Base-by-base conservation (phyloP, 2,329 filamentous ascomycete genomes). In the Beauveria sp. region DNA sequence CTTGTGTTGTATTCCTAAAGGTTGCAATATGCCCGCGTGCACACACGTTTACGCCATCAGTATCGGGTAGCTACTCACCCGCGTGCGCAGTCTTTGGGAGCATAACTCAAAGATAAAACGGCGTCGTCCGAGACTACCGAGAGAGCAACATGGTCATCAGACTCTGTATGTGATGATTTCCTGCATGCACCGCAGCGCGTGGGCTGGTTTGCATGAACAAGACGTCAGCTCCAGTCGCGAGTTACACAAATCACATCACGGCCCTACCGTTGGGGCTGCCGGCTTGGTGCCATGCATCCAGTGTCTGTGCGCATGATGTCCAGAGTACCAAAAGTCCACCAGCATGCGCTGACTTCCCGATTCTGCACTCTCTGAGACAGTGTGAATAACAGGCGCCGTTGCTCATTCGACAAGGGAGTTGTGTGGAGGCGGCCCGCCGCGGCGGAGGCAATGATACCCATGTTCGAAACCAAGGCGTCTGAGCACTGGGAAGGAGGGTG, bases 351-450 rank as follows among this genome's bases (percentile, higher is more conserved):
- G 20, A 30, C 28, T 43, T 51, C 46, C 47, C 38, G 34, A 42
- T 58, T 51, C 34, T 30, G 46, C 34, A 51, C 7, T 20, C 22
- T 43, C 46, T 34, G 56, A 58, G 56, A 50, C 56, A 43, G 7
- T 42, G n/a, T 30, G 20, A 38, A 40, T 16, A 42, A 28, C 5
- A 50, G n/a, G 28, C 55, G 40, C 26, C 9, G 40, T 34, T 46
- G 53, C 34, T 30, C 34, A 30, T 43, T 51, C 38, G 56, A 58
- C 34, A n/a, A 28, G 24, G 47, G 24, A 18, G 18, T 43, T 34
- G 46, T 50, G 56, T 43, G 56, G 56, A 51, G 46, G 56, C 46
- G 43, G 55, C 56, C 56, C 56, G 56, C 56, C 46, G 56, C 56
- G 56, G 56, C 34, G 46, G 34, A 30, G 34, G 40, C 53, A 43